Conservation (phyloP, 2,329 filamentous ascomycete genomes). For the Chaetothyriales sp. region DNA sequence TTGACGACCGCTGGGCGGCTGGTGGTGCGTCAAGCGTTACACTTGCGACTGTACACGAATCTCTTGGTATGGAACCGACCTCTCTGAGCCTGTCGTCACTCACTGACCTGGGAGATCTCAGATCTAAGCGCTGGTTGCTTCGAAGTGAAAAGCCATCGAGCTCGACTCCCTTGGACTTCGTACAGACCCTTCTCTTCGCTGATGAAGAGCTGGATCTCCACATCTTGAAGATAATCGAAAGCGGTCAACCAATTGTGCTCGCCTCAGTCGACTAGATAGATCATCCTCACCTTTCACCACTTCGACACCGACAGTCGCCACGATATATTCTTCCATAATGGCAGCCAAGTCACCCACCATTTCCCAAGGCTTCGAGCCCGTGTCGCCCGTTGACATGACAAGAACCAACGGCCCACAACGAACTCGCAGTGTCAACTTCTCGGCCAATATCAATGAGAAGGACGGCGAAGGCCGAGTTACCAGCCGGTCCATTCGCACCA, state of each 20-base stretch:
- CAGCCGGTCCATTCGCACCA: constrained; percentile 12
- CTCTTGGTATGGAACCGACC: neutral
- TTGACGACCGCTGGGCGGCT: neutral
- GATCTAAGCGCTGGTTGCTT: neutral
- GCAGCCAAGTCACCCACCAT: neutral
- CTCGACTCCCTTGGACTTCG: neutral
- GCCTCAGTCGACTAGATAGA: neutral
- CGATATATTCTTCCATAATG: neutral
- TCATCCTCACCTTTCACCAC: neutral
- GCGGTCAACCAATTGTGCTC: neutral
- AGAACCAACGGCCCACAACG: constrained; percentile 18
- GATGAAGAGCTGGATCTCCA: constrained; percentile 14
- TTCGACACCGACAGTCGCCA: neutral
- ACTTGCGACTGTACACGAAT: neutral
- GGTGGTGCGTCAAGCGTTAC: neutral
- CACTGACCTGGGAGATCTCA: neutral
- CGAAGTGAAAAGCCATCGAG: neutral
- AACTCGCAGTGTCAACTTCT: constrained; percentile 19
- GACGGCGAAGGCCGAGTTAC: constrained; percentile 7
- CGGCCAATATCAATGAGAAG: constrained; percentile 19
- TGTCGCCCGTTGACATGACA: constrained; percentile 27
- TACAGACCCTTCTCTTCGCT: constrained; percentile 2
- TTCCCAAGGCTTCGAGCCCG: constrained; percentile 19
- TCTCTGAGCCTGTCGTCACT: neutral
- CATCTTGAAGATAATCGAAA: constrained; percentile 4